A percentile compares a stretch with the other conserved stretches of the same genome.
Conservation (phyloP, 78 protist genomes). For the Dictyostelium capitatum region DNA sequence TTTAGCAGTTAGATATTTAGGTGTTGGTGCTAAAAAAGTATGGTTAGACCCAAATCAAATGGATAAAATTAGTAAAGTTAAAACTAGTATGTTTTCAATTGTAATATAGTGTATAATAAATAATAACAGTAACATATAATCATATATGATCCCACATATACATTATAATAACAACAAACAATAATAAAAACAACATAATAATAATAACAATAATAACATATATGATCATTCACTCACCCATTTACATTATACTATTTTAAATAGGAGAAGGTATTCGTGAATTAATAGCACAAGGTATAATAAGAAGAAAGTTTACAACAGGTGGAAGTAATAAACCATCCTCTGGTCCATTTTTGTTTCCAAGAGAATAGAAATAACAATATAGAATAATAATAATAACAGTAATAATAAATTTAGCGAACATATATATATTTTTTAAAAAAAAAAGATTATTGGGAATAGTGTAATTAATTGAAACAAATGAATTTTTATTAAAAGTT, state of each 20-base stretch:
- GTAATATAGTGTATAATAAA: not conserved
- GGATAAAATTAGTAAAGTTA: slow-evolving; percentile 45
- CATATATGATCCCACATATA: too few species aligned
- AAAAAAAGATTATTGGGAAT: not conserved
- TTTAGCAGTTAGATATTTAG: slow-evolving; percentile 44
- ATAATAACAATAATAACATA: not conserved
- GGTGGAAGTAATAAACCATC: slow-evolving; percentile 51
- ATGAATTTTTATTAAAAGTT: too few species aligned
- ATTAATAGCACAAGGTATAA: slow-evolving; percentile 52
- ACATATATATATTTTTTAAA: not conserved
- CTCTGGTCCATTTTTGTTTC: slow-evolving; percentile 61
- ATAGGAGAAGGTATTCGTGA: slow-evolving; percentile 73
- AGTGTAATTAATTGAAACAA: too few species aligned
- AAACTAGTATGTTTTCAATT: slow-evolving; percentile 51
- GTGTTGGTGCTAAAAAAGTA: slow-evolving; percentile 54
- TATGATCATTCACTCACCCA: not conserved
- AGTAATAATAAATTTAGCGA: not conserved
- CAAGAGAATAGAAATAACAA: slow-evolving; percentile 44
- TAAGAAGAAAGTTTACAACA: slow-evolving; percentile 63
- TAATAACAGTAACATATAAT: not conserved
- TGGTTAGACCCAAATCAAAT: slow-evolving; percentile 74
- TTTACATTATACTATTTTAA: not conserved
- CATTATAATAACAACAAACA: too few species aligned
- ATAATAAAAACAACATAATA: not conserved
- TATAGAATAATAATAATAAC: not conserved